These are phyloP conservation scores for Boletus eberwhitei DNA, from an alignment of 768 basidiomycete genomes.

Conservation along the genomic window DNA sequence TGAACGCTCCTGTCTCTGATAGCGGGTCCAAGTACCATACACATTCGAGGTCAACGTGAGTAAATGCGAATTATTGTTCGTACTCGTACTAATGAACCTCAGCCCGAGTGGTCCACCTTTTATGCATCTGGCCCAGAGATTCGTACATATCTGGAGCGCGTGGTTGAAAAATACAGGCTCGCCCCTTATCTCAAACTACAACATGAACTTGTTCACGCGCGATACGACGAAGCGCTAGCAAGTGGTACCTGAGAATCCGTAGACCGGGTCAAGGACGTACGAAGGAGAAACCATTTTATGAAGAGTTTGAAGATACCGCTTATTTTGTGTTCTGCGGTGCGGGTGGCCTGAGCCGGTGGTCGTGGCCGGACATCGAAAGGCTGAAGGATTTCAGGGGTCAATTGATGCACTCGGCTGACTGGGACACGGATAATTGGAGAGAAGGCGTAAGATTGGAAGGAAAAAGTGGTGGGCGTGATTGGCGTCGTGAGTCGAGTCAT, in stretches of 20 bases:
- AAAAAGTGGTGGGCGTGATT: slow-evolving; percentile 56
- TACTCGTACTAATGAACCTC: not conserved
- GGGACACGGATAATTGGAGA: slow-evolving; percentile 48
- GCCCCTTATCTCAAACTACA: slow-evolving; percentile 50
- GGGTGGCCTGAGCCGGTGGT: slow-evolving; percentile 54
- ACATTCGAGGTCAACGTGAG: slow-evolving; percentile 53
- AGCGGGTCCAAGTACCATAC: slow-evolving; percentile 46
- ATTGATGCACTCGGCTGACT: slow-evolving; percentile 59
- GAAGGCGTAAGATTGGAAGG: slow-evolving; percentile 48
- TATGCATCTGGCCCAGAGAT: slow-evolving; percentile 63
- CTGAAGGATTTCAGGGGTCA: slow-evolving; percentile 54
- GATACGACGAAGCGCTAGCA: slow-evolving; percentile 46
- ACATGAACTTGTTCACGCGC: slow-evolving; percentile 51
- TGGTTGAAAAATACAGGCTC: slow-evolving; percentile 57
- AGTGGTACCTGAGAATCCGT: slow-evolving; percentile 54
- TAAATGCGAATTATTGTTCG: not conserved
- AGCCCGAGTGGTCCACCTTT: slow-evolving; percentile 61
- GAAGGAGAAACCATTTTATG: slow-evolving; percentile 25
- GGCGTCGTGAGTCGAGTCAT: slow-evolving; percentile 46
- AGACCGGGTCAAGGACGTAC: slow-evolving; percentile 21
- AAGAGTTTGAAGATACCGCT: slow-evolving; percentile 49
- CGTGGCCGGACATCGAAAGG: slow-evolving; percentile 65
- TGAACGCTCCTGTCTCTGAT: not conserved
- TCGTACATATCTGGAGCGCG: slow-evolving; percentile 46
- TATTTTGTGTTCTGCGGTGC: slow-evolving; percentile 58